Base-by-base conservation (phyloP, 306 rosid genomes). In the Pueraria montana region DNA sequence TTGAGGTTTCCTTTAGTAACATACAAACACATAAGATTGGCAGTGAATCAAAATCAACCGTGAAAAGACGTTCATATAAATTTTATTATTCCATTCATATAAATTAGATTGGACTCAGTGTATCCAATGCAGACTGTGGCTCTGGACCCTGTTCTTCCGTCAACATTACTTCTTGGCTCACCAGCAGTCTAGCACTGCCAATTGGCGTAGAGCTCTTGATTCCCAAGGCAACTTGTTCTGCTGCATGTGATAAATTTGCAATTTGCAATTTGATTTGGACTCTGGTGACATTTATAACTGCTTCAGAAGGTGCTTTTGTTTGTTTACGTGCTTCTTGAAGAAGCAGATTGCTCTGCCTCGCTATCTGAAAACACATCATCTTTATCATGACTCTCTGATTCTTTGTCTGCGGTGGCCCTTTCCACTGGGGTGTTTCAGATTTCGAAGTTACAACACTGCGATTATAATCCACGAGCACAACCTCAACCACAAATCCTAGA, bases 401-500 rank as follows among this genome's bases (percentile, higher is more conserved):
- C 90, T 80, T 86, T 83, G 38, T 53, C 82, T 64, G 87, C 80
- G 46, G 80, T 67, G 63, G 81, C 84, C 8, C 12, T 86, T 36
- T 88, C 94, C 68, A 68, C 89, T 10, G 87, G 40, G 52, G 90
- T 34, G 56, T 77, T 84, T 89, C 93, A 71, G 82, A 40, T 20
- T 65, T 71, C 6, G 95, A 82, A 53, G 90, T 74, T 40, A 85
- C 84, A 26, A 83, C 87, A 72, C 50, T 50, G 74, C 86, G 88
- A 42, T 81, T 81, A 67, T 88, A 79, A 85, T 96, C 99, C 75
- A 84, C 93, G 5, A 92, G 90, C 84, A 96, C 97, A 79, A 94
- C 85, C 87, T 96, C 99, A 77, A 96, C 93, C 90, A 91, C 86
- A 86, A 96, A 96, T 80, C 99, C 97, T 2, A 97, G 99, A 83